These are phyloP conservation scores for Jacaranda mimosifolia DNA, from an alignment of 257 asterid genomes.

Conservation along the genomic window DNA sequence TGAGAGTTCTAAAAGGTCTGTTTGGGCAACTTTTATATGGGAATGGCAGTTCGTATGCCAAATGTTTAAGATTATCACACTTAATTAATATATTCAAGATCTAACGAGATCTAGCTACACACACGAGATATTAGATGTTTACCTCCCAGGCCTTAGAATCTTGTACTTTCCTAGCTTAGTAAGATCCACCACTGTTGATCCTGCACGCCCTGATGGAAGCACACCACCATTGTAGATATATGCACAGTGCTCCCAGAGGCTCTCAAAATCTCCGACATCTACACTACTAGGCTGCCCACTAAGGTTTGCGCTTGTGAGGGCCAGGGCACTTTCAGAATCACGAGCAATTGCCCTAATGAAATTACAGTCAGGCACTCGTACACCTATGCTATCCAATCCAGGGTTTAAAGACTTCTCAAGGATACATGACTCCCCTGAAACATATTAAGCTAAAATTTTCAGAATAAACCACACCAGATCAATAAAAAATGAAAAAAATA, in stretches of 20 bases:
- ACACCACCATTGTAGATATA: conserved; percentile 77
- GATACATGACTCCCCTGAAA: conserved; percentile 76
- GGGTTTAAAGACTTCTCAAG: conserved; percentile 89
- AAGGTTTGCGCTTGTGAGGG: conserved; percentile 94
- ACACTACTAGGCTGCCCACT: conserved; percentile 88
- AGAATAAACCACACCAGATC: background rate
- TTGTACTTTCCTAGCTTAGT: conserved; percentile 71
- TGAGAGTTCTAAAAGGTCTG: background rate
- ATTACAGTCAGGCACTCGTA: conserved; percentile 75
- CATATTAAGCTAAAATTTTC: conserved; percentile 6
- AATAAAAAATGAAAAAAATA: background rate
- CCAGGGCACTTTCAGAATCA: conserved; percentile 82
- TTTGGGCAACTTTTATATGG: background rate
- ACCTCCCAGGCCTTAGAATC: conserved; percentile 94
- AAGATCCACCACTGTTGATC: conserved; percentile 89
- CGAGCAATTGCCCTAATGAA: conserved; percentile 77
- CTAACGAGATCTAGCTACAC: background rate
- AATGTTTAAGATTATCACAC: background rate
- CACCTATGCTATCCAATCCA: conserved; percentile 84
- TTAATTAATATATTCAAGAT: background rate
- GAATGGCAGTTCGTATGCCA: background rate
- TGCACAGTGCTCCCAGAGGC: conserved; percentile 82
- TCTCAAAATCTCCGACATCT: conserved; percentile 75
- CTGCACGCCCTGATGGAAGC: conserved; percentile 89
- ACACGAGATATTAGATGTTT: conserved; percentile 18